Evolutionary conservation across 2,329 filamentous ascomycete genomes (phyloP), one percentile per base, ranked within the genome.

Genomic region (Xylaria sp.): DNA sequence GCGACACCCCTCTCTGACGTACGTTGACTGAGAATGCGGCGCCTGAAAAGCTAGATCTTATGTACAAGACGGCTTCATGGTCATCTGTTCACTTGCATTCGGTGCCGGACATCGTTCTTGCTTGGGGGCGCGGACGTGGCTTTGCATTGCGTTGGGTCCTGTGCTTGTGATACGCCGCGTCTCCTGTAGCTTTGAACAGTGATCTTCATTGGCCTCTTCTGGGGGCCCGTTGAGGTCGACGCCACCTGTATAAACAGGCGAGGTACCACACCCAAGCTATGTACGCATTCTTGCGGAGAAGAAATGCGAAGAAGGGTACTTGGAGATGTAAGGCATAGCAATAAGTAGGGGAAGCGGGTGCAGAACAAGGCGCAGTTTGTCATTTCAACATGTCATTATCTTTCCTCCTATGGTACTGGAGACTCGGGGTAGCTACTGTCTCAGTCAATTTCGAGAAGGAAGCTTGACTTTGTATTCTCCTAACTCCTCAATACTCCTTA

Each of bases 111-210:
- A n/a, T 23, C 13, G 18, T 48, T 3, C 48, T 35, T 44, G n/a
- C 3, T 50, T 37, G 32, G 42, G 5, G 48, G 29, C 18, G 32
- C 16, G 37, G 53, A 65, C 60, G 60, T 67, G 60, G 60, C 65
- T 60, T 42, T 59, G 60, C 60, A 64, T 66, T 63, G 65, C 65
- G 10, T 44, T 23, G n/a, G 10, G 32, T 59, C 16, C 40, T 63
- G 42, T 55, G 21, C 23, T 18, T 23, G 5, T 27, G 27, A 29
- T 63, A 65, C 42, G 37, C 18, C 12, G 25, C 18, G 18, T 29
- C 53, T 53, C 1, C 18, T 55, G n/a, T 12, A 18, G 12, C 16
- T 29, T 23, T 13, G 8, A 6, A 21, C n/a, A 16, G 18, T 44
- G 21, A 18, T 59, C 25, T 29, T 48, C 47, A 29, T 58, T 29